Evolutionary conservation across 169 alveolate species (phyloP).

Genomic region (Plasmodium adleri): DNA sequence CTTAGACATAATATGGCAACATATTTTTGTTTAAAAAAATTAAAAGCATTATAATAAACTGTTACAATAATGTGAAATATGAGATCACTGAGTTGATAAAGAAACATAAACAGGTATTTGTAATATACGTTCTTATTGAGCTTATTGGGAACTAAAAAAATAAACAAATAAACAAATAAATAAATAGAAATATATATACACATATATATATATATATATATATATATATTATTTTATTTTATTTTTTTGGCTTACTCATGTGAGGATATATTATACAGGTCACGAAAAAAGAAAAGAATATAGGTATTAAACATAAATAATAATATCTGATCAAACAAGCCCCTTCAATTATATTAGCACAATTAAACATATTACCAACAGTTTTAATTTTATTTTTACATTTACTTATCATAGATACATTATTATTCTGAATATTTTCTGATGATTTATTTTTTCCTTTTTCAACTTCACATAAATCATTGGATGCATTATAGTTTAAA

Average conservation of each 20-base stretch:
- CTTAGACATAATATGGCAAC: constrained; percentile 14
- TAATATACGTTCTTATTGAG: constrained; percentile 18
- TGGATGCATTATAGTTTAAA: neutral
- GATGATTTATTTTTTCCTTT: constrained; percentile 10
- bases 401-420: neutral
- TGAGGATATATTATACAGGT: constrained; percentile 44
- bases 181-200: neutral
- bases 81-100: constrained; percentile 39
- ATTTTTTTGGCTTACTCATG: constrained; percentile 23
- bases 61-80: constrained; percentile 37
- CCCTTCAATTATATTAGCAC: constrained; percentile 36
- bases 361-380: constrained; percentile 30
- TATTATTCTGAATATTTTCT: neutral
- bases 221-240: neutral
- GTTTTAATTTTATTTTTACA: neutral
- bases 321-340: constrained; percentile 30
- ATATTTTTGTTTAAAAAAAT: constrained; percentile 43
- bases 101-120: constrained; percentile 48
- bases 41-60: neutral
- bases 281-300: constrained; percentile 32
- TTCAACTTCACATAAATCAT: constrained; percentile 12
- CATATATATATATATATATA: neutral
- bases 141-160: constrained; percentile 44
- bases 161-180: neutral
- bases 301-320: constrained; percentile 55